Evolutionary conservation across 768 basidiomycete species (phyloP).

Genomic region (Termitomyces sp.): DNA sequence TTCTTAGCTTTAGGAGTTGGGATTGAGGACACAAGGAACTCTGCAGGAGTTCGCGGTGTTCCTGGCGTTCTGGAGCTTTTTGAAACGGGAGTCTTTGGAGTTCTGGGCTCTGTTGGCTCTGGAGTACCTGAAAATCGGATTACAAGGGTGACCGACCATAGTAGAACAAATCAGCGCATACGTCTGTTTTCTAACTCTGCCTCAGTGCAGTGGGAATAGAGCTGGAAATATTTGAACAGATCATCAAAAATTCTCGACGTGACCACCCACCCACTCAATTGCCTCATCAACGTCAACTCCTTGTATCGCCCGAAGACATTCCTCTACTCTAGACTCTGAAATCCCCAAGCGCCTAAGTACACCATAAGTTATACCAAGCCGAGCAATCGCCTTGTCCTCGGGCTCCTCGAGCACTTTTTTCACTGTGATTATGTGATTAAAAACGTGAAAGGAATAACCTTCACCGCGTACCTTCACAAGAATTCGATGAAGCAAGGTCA

Average conservation of each 20-base stretch:
- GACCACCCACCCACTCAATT: conserved; percentile 73
- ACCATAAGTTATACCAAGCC: conserved; percentile 77
- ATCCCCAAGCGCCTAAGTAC: conserved; percentile 77
- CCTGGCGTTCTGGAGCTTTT: conserved; percentile 18
- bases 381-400: conserved; percentile 66
- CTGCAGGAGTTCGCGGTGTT: conserved; percentile 29
- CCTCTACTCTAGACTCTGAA: conserved; percentile 55
- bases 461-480: conserved; percentile 22
- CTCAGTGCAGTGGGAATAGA: conserved; percentile 58
- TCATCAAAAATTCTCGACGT: neutral
- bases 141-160: neutral
- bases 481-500: conserved; percentile 35
- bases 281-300: conserved; percentile 83
- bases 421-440: conserved; percentile 18
- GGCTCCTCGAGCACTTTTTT: conserved; percentile 41
- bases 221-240: conserved; percentile 30
- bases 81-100: conserved; percentile 7
- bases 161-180: conserved; percentile 13
- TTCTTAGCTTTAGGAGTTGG: conserved; percentile 11
- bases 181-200: conserved; percentile 46
- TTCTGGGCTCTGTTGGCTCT: conserved; percentile 12
- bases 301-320: conserved; percentile 61
- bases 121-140: neutral
- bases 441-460: conserved; percentile 2
- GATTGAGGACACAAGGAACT: conserved; percentile 21